Percentiles rank a stretch among this genome's conserved stretches.
These are phyloP conservation scores for Daedaleopsis nitida DNA, from an alignment of 768 basidiomycete genomes.

Conservation along the genomic window DNA sequence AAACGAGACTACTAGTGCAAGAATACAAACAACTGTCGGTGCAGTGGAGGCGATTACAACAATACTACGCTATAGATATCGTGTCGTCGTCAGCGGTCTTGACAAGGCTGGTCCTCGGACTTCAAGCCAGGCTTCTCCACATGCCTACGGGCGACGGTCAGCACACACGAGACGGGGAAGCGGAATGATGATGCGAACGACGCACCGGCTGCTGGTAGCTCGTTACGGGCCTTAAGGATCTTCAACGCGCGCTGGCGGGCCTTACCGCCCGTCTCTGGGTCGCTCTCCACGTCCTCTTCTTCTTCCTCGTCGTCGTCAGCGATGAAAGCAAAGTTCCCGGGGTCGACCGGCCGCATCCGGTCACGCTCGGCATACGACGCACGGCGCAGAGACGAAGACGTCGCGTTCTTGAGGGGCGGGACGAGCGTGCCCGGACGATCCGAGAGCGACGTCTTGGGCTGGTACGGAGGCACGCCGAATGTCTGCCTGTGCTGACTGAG, in stretches of 20 bases:
- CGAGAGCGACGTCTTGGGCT: slow-evolving; percentile 48
- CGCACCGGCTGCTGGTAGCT: slow-evolving; percentile 49
- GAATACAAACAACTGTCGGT: slow-evolving; percentile 18
- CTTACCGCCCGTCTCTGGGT: slow-evolving; percentile 46
- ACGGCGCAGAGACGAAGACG: slow-evolving; percentile 53
- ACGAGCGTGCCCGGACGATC: slow-evolving; percentile 38
- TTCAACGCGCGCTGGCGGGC: slow-evolving; percentile 57
- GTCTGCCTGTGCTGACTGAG: slow-evolving; percentile 35
- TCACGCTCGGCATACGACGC: slow-evolving; percentile 72
- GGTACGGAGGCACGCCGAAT: slow-evolving; percentile 60
- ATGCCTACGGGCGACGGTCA: slow-evolving; percentile 51
- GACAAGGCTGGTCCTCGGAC: slow-evolving; percentile 9
- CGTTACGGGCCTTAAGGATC: slow-evolving; percentile 71
- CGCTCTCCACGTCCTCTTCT: slow-evolving; percentile 31
- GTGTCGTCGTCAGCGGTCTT: slow-evolving; percentile 4
- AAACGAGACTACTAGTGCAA: slow-evolving; percentile 18
- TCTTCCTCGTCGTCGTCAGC: slow-evolving; percentile 54
- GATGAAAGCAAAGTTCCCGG: slow-evolving; percentile 65
- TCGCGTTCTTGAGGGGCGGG: slow-evolving; percentile 34
- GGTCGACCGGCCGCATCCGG: slow-evolving; percentile 62
- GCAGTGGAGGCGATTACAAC: slow-evolving; percentile 19
- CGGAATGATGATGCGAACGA: not conserved
- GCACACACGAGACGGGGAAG: not conserved
- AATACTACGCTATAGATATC: slow-evolving; percentile 19
- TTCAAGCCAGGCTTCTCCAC: slow-evolving; percentile 76